phyloP scores from a whole-genome alignment of 78 protist genomes.

The Planoprotostelium fungivorum region DNA sequence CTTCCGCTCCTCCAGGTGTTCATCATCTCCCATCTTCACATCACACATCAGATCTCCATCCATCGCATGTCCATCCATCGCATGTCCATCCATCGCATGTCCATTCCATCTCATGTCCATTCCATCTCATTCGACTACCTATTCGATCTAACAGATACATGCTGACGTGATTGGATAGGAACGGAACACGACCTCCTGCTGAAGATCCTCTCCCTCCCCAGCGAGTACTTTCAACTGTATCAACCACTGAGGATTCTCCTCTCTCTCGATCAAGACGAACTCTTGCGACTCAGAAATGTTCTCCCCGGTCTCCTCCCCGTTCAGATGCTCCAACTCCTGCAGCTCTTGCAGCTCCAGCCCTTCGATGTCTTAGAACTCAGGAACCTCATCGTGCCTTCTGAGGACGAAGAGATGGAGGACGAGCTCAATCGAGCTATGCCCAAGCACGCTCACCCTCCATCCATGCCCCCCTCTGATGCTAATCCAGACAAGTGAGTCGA shows the following conservation, averaged over 20 bases:
- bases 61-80: not conserved
- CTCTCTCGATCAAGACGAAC: not conserved
- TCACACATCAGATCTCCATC: not conserved
- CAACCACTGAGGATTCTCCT: not conserved
- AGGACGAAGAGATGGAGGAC: not conserved
- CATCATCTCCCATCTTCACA: not conserved
- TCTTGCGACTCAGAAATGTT: not conserved
- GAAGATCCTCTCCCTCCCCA: not conserved
- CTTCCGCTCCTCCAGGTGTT: not conserved
- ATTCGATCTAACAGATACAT: no score
- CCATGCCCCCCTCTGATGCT: not conserved
- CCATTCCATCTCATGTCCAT: not conserved
- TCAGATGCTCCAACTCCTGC: not conserved
- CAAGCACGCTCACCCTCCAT: not conserved
- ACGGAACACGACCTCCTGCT: not conserved
- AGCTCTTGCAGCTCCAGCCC: not conserved
- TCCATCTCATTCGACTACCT: not conserved
- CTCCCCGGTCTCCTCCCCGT: not conserved
- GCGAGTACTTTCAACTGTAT: not conserved
- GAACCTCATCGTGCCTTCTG: not conserved
- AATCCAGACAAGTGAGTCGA: no score
- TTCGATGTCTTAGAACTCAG: not conserved
- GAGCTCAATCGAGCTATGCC: not conserved
- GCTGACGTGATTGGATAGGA: not conserved
- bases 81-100: not conserved